Conservation (phyloP, 2,329 filamentous ascomycete species). For the Fusarium torreyae region DNA sequence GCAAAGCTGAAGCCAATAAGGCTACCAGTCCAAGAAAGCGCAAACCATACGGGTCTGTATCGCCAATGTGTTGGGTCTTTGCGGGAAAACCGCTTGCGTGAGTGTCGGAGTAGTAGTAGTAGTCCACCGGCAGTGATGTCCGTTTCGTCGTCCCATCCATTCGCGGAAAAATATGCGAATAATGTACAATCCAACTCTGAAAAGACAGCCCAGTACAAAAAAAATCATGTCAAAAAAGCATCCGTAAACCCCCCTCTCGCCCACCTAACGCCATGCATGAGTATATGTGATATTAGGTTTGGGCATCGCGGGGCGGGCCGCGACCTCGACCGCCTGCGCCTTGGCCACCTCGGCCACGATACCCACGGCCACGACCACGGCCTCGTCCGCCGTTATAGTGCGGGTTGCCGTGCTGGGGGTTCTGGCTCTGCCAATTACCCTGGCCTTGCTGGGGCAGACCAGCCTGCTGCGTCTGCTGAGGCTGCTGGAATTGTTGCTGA, state of each 20-base stretch:
- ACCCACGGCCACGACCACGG: constrained; percentile 57
- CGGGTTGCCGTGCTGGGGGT: constrained; percentile 55
- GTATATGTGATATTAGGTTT: constrained; percentile 53
- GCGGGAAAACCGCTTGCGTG: constrained; percentile 30
- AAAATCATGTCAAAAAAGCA: constrained; percentile 52
- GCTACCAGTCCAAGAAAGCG: constrained; percentile 33
- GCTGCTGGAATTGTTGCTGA: constrained; percentile 49
- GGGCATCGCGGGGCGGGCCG: constrained; percentile 55
- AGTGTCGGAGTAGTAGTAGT: constrained; percentile 45
- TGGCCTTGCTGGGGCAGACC: constrained; percentile 53
- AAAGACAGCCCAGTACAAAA: constrained; percentile 52
- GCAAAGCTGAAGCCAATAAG: constrained; percentile 45
- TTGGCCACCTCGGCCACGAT: constrained; percentile 58
- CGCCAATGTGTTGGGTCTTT: constrained; percentile 31
- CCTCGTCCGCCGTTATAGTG: constrained; percentile 56
- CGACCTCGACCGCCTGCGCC: constrained; percentile 55
- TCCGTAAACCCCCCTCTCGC: constrained; percentile 39
- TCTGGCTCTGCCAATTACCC: constrained; percentile 60
- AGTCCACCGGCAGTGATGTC: constrained; percentile 53
- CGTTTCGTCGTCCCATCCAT: constrained; percentile 55
- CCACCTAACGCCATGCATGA: constrained; percentile 50
- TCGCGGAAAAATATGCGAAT: constrained; percentile 58
- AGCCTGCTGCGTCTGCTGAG: constrained; percentile 52
- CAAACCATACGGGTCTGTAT: constrained; percentile 41
- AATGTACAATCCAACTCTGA: constrained; percentile 61